A percentile compares a stretch with the other conserved stretches of the same genome.
Conservation (phyloP, 257 asterid species). For the Solanum paucissectum region DNA sequence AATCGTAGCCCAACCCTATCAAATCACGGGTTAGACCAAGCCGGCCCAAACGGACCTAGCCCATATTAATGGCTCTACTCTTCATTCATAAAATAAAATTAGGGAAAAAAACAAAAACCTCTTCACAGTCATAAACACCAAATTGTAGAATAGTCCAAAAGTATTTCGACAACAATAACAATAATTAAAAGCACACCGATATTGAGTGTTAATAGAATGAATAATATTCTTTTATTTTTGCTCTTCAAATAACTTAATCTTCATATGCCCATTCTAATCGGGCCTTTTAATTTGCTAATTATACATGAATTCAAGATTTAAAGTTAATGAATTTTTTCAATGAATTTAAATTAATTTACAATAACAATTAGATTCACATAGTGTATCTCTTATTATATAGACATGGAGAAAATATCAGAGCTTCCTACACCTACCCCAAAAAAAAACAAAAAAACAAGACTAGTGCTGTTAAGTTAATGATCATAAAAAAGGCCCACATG, state of each 20-base stretch:
- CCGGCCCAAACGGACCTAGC: too few species aligned
- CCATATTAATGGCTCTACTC: too few species aligned
- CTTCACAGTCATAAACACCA: not conserved
- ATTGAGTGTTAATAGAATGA: not conserved
- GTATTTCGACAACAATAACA: not conserved
- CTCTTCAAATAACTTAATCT: not conserved
- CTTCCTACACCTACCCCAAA: not conserved
- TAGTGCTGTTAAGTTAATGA: not conserved
- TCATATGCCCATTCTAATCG: not conserved
- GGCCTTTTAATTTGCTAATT: not conserved
- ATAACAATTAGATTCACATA: too few species aligned
- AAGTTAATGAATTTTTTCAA: too few species aligned
- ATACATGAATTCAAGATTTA: not conserved
- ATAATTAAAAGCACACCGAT: not conserved
- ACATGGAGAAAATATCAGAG: not conserved
- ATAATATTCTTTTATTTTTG: not conserved
- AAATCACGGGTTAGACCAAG: too few species aligned
- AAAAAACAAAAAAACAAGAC: not conserved
- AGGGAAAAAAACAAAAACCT: too few species aligned
- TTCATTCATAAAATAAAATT: not conserved
- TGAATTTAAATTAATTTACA: too few species aligned
- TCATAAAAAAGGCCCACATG: not conserved
- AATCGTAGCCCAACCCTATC: too few species aligned
- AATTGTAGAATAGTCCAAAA: not conserved
- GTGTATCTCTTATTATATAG: not conserved